phyloP scores from a whole-genome alignment of 2,329 filamentous ascomycete species.

The Aspergillus ibericus region DNA sequence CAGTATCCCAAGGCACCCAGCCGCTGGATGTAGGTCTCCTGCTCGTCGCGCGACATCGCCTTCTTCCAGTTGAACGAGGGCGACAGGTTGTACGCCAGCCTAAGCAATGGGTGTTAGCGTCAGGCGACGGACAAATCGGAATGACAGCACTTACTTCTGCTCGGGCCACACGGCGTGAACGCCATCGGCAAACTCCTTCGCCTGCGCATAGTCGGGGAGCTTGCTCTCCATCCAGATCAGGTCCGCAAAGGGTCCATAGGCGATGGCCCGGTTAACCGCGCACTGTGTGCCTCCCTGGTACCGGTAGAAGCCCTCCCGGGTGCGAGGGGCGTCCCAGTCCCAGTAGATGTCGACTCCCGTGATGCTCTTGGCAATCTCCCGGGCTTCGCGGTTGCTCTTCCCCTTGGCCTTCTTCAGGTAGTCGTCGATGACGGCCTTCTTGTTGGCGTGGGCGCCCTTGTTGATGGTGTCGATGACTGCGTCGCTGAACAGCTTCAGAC shows the following conservation, averaged over 20 bases:
- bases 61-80: slow-evolving; percentile 99
- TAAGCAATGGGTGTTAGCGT: slow-evolving; percentile 39
- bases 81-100: slow-evolving; percentile 95
- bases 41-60: slow-evolving; percentile 85
- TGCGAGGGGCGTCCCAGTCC: slow-evolving; percentile 92
- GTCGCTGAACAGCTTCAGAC: slow-evolving; percentile 85
- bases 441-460: slow-evolving; percentile 63
- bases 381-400: slow-evolving; percentile 81
- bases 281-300: slow-evolving; percentile 89
- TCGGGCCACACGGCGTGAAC: slow-evolving; percentile 95
- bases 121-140: background rate
- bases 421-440: slow-evolving; percentile 64
- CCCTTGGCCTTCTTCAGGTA: slow-evolving; percentile 71
- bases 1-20: slow-evolving; percentile 88
- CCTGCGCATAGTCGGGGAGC: slow-evolving; percentile 86
- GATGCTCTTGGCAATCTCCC: slow-evolving; percentile 73
- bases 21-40: slow-evolving; percentile 95
- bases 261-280: slow-evolving; percentile 84
- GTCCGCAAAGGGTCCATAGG: slow-evolving; percentile 90
- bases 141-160: slow-evolving; percentile 70
- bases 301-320: slow-evolving; percentile 92
- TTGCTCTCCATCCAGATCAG: slow-evolving; percentile 99
- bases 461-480: slow-evolving; percentile 83
- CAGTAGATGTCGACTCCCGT: slow-evolving; percentile 83
- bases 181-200: slow-evolving; percentile 86